These are phyloP conservation scores for Microbotryum silenes-acaulis DNA, from an alignment of 1,284 basidiomycete species.

Conservation along the genomic window DNA sequence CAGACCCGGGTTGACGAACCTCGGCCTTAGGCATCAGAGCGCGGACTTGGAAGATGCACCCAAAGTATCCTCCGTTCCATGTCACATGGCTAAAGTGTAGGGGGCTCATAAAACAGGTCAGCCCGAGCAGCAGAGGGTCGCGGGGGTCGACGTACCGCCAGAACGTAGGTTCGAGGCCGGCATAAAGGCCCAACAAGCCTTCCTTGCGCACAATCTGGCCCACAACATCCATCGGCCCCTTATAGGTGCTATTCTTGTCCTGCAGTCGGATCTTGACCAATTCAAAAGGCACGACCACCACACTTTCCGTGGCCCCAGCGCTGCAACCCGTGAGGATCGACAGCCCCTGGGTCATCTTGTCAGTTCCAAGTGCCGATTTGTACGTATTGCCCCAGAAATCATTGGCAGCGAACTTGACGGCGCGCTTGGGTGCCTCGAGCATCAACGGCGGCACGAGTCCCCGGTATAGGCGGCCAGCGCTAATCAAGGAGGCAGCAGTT, in stretches of 20 bases:
- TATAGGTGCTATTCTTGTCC: conserved; percentile 79
- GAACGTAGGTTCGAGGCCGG: conserved; percentile 90
- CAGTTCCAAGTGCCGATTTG: conserved; percentile 54
- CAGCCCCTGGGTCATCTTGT: conserved; percentile 78
- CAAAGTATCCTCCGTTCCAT: conserved; percentile 85
- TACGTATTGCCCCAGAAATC: conserved; percentile 71
- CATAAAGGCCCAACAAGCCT: conserved; percentile 76
- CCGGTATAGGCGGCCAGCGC: conserved; percentile 76
- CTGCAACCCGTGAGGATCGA: conserved; percentile 85
- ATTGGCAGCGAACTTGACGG: conserved; percentile 69
- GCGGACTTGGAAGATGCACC: conserved; percentile 75
- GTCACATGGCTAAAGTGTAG: conserved; percentile 50
- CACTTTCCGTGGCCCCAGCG: conserved; percentile 88
- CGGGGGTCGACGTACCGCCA: conserved; percentile 57
- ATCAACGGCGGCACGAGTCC: conserved; percentile 89
- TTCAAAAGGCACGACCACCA: conserved; percentile 76
- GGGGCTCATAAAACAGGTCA: background rate
- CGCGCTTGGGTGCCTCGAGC: conserved; percentile 95
- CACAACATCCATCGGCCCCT: conserved; percentile 85
- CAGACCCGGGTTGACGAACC: conserved; percentile 44
- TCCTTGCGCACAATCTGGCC: conserved; percentile 65
- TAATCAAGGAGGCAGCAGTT: conserved; percentile 38
- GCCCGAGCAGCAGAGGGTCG: background rate
- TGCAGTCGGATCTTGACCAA: conserved; percentile 93
- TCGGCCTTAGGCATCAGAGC: conserved; percentile 72